These are phyloP conservation scores for Clonostachys sp. DNA, from an alignment of 2,329 filamentous ascomycete genomes.

Conservation along the genomic window DNA sequence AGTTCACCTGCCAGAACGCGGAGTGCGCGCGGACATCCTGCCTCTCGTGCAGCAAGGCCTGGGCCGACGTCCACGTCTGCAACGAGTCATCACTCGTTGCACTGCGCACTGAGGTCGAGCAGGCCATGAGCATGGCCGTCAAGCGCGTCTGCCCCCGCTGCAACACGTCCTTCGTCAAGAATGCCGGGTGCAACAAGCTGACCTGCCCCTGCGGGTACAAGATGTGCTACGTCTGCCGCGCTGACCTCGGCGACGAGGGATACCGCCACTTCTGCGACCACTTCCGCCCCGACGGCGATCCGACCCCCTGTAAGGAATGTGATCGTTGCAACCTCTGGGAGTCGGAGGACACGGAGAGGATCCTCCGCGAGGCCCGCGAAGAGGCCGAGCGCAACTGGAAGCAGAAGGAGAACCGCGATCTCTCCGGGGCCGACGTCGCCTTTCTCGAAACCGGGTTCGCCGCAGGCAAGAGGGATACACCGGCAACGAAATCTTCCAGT, in stretches of 20 bases:
- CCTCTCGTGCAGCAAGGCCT: slow-evolving; percentile 74
- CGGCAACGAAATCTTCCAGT: background rate
- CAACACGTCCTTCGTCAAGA: slow-evolving; percentile 89
- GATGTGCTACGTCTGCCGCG: slow-evolving; percentile 96
- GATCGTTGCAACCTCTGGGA: slow-evolving; percentile 77
- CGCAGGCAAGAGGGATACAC: background rate
- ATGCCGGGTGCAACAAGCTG: slow-evolving; percentile 92
- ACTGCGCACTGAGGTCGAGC: slow-evolving; percentile 83
- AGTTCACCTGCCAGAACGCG: slow-evolving; percentile 72
- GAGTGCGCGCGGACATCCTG: slow-evolving; percentile 70
- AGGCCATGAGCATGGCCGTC: slow-evolving; percentile 87
- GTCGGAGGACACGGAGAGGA: slow-evolving; percentile 65
- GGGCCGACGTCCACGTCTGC: slow-evolving; percentile 86
- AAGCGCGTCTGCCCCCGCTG: slow-evolving; percentile 94
- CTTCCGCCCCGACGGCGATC: slow-evolving; percentile 77
- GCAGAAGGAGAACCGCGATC: slow-evolving; percentile 54
- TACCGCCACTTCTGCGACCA: slow-evolving; percentile 97
- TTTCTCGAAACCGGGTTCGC: slow-evolving; percentile 52
- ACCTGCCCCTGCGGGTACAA: slow-evolving; percentile 93
- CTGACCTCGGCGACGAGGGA: slow-evolving; percentile 67
- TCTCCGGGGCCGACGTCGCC: slow-evolving; percentile 49
- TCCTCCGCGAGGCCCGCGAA: slow-evolving; percentile 64
- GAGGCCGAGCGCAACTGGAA: slow-evolving; percentile 71
- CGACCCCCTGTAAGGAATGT: slow-evolving; percentile 70
- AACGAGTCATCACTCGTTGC: slow-evolving; percentile 79